Conservation (phyloP, 306 rosid genomes). For the Cyclanthera cordifolia region DNA sequence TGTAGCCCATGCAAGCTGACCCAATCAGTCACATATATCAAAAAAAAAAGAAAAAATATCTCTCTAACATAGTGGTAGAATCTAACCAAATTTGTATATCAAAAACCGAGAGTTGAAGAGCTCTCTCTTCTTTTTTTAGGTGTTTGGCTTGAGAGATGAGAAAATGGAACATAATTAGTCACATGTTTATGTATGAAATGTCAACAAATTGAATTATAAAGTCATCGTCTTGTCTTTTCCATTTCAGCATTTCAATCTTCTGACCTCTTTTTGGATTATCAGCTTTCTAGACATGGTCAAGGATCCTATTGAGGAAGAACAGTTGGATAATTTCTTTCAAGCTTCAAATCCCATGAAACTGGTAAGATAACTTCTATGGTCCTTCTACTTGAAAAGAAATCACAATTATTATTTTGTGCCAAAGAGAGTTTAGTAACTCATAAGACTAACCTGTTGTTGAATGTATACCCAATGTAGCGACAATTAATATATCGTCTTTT, state of each 20-base stretch:
- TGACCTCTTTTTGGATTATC: conserved; percentile 25
- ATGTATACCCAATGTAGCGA: neutral
- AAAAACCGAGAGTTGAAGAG: too few species aligned
- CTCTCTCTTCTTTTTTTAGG: neutral
- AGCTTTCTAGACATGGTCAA: conserved; percentile 53
- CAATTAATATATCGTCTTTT: neutral
- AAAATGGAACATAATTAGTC: too few species aligned
- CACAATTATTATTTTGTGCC: neutral
- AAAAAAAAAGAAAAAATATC: too few species aligned
- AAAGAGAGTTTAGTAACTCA: neutral
- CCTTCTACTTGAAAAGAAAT: neutral
- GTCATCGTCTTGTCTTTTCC: neutral
- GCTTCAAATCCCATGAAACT: conserved; percentile 40
- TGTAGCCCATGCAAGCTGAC: too few species aligned
- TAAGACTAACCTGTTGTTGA: neutral
- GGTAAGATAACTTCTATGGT: conserved; percentile 42
- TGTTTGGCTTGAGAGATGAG: too few species aligned
- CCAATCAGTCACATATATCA: too few species aligned
- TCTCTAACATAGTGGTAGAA: too few species aligned
- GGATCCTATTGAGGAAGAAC: conserved; percentile 37
- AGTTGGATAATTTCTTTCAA: conserved; percentile 30
- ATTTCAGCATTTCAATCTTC: conserved; percentile 14
- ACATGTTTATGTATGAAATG: neutral
- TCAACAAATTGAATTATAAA: neutral
- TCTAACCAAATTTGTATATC: too few species aligned